phyloP scores from a whole-genome alignment of 495 filamentous ascomycete genomes.

The Aspergillus sclerotioniger region DNA sequence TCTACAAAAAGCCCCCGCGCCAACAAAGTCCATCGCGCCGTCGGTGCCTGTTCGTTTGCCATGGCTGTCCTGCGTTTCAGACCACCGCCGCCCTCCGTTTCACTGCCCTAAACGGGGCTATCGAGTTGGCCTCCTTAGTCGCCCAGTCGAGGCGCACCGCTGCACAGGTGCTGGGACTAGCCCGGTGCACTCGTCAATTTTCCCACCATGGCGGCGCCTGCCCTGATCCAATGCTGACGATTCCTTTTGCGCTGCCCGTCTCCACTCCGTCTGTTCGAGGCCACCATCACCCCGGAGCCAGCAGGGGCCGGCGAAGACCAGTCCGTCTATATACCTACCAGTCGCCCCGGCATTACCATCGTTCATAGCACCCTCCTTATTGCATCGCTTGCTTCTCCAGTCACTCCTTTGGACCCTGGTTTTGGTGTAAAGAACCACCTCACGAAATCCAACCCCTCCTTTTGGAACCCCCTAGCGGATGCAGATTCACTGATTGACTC shows the following conservation, averaged over 20 bases:
- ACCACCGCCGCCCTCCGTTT: not conserved
- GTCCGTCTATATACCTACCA: constrained; percentile 5
- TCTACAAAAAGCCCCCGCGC: too few relatives aligned
- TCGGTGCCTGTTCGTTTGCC: not conserved
- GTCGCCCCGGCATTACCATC: not conserved
- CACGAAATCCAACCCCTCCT: not conserved
- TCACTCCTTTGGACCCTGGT: constrained; percentile 4
- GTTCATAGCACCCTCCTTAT: not conserved
- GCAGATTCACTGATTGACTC: constrained; percentile 7
- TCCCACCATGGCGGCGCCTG: not conserved
- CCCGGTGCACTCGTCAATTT: not conserved
- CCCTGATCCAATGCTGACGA: constrained; percentile 2
- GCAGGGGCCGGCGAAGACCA: not conserved
- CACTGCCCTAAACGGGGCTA: constrained; percentile 8
- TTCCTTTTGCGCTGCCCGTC: not conserved
- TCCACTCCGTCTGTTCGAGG: not conserved
- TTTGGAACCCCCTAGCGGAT: constrained; percentile 4
- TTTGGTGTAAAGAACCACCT: too few relatives aligned
- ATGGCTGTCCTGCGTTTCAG: not conserved
- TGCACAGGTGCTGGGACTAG: not conserved
- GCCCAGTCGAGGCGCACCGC: not conserved
- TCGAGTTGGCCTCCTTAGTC: constrained; percentile 4
- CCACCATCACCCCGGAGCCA: not conserved
- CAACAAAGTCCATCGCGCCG: not conserved
- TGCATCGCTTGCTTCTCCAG: not conserved